These are phyloP conservation scores for Paecilomyces sp. DNA, from an alignment of 2,329 filamentous ascomycete genomes.

Conservation along the genomic window DNA sequence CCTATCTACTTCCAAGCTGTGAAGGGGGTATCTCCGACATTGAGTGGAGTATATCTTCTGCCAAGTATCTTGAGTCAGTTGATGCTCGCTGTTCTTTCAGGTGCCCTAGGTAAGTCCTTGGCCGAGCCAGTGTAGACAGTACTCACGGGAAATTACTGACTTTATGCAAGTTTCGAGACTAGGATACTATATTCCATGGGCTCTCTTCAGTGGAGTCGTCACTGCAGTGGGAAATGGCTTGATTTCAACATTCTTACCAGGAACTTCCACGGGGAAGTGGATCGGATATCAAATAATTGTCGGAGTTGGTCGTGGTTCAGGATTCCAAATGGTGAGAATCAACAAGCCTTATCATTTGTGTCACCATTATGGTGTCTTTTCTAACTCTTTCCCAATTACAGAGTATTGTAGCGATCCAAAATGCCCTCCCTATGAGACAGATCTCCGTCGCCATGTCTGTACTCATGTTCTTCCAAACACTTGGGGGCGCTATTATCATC, in stretches of 20 bases:
- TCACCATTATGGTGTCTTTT: constrained; percentile 1
- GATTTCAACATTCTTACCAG: constrained; percentile 32
- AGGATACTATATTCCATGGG: constrained; percentile 28
- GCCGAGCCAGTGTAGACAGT: constrained; percentile 2
- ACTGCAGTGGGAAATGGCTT: constrained; percentile 32
- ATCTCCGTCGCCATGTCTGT: constrained; percentile 35
- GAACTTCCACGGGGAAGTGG: constrained; percentile 33
- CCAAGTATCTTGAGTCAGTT: constrained; percentile 32
- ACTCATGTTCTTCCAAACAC: constrained; percentile 53
- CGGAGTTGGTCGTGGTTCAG: constrained; percentile 36
- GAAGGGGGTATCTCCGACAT: constrained; percentile 19
- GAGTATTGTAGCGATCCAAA: constrained; percentile 34
- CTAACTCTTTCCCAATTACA: constrained; percentile 34
- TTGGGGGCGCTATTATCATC: constrained; percentile 61
- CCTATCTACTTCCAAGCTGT: constrained; percentile 45
- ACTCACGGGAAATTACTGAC: not conserved
- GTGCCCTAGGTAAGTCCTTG: constrained; percentile 18
- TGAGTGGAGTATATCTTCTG: constrained; percentile 33
- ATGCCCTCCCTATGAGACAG: constrained; percentile 24
- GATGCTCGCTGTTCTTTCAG: constrained; percentile 24
- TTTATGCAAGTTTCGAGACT: constrained; percentile 14
- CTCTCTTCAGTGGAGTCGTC: constrained; percentile 21
- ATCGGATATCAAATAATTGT: constrained; percentile 43
- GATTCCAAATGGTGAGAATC: constrained; percentile 15
- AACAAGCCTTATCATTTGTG: not conserved